Conservation (phyloP, 1,139 yeast genomes). For the Geotrichum europaeum region DNA sequence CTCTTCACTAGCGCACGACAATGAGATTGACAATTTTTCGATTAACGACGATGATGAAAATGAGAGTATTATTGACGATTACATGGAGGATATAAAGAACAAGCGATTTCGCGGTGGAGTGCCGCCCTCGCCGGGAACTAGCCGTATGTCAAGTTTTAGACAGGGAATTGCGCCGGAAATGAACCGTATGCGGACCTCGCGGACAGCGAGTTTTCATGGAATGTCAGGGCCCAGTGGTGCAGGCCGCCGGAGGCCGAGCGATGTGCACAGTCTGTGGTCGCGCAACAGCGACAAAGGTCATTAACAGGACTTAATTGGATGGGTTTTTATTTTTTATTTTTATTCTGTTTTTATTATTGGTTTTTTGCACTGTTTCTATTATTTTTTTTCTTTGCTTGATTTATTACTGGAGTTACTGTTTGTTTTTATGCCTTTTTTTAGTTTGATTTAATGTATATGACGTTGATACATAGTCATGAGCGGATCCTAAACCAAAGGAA, state of each 20-base stretch:
- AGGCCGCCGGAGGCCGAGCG: background rate
- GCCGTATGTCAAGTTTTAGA: conserved; percentile 24
- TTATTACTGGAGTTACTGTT: background rate
- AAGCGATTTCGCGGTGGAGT: background rate
- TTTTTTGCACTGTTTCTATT: background rate
- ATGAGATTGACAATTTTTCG: background rate
- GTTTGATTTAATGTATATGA: background rate
- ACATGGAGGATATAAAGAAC: conserved; percentile 20
- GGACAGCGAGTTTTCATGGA: background rate
- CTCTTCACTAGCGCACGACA: conserved; percentile 15
- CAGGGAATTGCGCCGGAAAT: conserved; percentile 31
- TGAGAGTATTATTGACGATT: conserved; percentile 19
- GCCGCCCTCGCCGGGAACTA: conserved; percentile 17
- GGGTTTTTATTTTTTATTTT: background rate
- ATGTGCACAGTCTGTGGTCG: conserved; percentile 1
- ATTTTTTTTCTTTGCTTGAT: background rate
- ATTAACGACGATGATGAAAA: conserved; percentile 26
- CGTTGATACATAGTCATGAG: background rate
- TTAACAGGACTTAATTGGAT: background rate
- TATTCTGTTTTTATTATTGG: background rate
- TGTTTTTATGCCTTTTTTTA: background rate
- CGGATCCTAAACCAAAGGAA: background rate
- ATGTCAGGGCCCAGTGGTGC: background rate
- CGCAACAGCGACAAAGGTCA: conserved; percentile 4
- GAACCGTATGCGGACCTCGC: conserved; percentile 19